phyloP scores from a whole-genome alignment of 2,329 filamentous ascomycete genomes.

The Plenodomus biglobosus region DNA sequence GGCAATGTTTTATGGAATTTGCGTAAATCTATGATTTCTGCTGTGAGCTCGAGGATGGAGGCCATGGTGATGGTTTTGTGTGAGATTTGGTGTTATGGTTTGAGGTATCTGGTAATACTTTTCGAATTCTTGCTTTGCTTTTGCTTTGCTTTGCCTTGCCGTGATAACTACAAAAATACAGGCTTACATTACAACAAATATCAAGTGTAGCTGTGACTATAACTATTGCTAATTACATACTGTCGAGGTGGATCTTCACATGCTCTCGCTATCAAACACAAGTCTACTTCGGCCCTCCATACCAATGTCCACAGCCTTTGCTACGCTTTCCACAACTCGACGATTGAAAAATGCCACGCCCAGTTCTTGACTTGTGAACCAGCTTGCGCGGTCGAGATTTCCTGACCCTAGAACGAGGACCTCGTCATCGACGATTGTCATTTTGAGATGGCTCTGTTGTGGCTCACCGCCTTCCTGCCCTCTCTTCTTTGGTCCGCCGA shows the following conservation, averaged over 20 bases:
- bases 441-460: conserved; percentile 75
- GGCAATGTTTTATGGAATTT: too few relatives aligned
- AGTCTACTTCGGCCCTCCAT: conserved; percentile 28
- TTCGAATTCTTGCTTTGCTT: too few relatives aligned
- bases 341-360: conserved; percentile 61
- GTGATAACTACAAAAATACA: too few relatives aligned
- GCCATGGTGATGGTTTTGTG: too few relatives aligned
- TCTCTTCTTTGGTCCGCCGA: conserved; percentile 22
- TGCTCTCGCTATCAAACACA: conserved; percentile 21
- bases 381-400: conserved; percentile 82
- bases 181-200: too few relatives aligned
- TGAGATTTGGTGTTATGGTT: too few relatives aligned
- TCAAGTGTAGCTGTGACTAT: too few relatives aligned
- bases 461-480: conserved; percentile 56
- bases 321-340: conserved; percentile 43
- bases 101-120: too few relatives aligned
- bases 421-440: conserved; percentile 70
- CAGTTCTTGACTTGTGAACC: conserved; percentile 84
- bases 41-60: too few relatives aligned
- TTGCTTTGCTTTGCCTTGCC: too few relatives aligned
- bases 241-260: background rate
- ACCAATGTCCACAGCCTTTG: conserved; percentile 21
- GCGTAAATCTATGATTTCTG: too few relatives aligned
- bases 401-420: conserved; percentile 74
- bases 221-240: too few relatives aligned